These are phyloP conservation scores for Nepenthes alata DNA, from an alignment of 179 eudicot genomes.

Conservation along the genomic window DNA sequence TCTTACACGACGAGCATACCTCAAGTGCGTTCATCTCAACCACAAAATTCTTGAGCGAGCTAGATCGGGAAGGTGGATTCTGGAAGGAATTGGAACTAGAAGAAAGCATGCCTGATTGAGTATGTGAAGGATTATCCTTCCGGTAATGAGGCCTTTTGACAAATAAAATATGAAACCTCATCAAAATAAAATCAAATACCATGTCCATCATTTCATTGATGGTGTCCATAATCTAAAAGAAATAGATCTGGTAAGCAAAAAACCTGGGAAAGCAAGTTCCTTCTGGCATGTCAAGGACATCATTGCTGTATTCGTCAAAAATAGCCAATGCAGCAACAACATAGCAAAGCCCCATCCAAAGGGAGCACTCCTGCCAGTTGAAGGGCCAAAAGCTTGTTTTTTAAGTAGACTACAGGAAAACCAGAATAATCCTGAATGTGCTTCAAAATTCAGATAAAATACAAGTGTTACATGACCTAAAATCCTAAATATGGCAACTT, in stretches of 20 bases:
- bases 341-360: conserved; percentile 65
- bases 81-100: conserved; percentile 44
- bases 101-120: conserved; percentile 30
- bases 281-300: conserved; percentile 76
- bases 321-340: conserved; percentile 68
- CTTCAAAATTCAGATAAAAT: no score
- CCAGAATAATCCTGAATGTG: no score
- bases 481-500: neutral
- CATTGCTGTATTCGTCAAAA: conserved; percentile 89
- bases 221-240: no score
- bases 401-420: no score
- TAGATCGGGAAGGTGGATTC: conserved; percentile 35
- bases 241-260: neutral
- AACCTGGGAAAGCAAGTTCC: conserved; percentile 92
- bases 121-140: conserved; percentile 24
- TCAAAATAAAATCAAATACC: no score
- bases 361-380: conserved; percentile 60
- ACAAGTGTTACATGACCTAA: no score
- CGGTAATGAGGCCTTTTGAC: conserved; percentile 55
- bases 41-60: conserved; percentile 38
- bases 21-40: conserved; percentile 67
- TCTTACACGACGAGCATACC: conserved; percentile 23
- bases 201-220: no score
- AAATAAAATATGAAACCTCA: neutral
- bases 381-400: neutral